Percentiles rank a stretch among this genome's conserved stretches.
Evolutionary conservation across 441 rosid genomes (phyloP).

Genomic region (Eutrema salsugineum): DNA sequence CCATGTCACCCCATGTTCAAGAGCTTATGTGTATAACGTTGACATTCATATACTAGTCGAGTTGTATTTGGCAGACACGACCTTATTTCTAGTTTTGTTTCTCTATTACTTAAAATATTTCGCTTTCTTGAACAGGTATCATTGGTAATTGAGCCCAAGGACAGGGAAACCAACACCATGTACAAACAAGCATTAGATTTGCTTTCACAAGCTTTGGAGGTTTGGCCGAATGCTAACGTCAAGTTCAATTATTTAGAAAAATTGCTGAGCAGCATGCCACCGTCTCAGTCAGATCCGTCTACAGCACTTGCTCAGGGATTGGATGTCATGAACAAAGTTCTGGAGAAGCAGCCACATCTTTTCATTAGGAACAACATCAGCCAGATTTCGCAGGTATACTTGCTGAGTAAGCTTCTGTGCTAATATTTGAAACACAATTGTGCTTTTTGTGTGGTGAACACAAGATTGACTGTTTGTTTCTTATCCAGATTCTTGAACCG

Average conservation of each 20-base stretch:
- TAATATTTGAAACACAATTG: slow-evolving; percentile 4
- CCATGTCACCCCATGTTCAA: slow-evolving; percentile 17
- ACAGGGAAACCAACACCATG: slow-evolving; percentile 92
- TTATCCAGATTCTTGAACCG: slow-evolving; percentile 88
- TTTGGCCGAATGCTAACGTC: slow-evolving; percentile 99
- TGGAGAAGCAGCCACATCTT: slow-evolving; percentile 97
- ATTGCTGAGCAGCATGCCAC: slow-evolving; percentile 83
- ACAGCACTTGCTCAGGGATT: slow-evolving; percentile 97
- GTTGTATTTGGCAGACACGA: slow-evolving; percentile 1
- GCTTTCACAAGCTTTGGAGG: slow-evolving; percentile 97
- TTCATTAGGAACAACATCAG: slow-evolving; percentile 90
- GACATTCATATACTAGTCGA: slow-evolving; percentile 6
- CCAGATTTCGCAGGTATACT: slow-evolving; percentile 92
- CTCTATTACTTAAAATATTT: neutral
- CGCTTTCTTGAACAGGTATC: slow-evolving; percentile 67
- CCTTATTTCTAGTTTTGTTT: neutral
- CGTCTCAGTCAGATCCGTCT: slow-evolving; percentile 97
- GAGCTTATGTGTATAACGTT: neutral
- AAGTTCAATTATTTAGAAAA: slow-evolving; percentile 96
- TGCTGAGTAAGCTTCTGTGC: slow-evolving; percentile 15
- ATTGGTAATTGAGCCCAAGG: slow-evolving; percentile 99
- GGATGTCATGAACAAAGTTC: slow-evolving; percentile 99
- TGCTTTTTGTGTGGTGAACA: neutral
- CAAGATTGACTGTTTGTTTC: slow-evolving; percentile 14
- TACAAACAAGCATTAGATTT: slow-evolving; percentile 93